phyloP scores from a whole-genome alignment of 148 eudicot species.

The Cornus florida region DNA sequence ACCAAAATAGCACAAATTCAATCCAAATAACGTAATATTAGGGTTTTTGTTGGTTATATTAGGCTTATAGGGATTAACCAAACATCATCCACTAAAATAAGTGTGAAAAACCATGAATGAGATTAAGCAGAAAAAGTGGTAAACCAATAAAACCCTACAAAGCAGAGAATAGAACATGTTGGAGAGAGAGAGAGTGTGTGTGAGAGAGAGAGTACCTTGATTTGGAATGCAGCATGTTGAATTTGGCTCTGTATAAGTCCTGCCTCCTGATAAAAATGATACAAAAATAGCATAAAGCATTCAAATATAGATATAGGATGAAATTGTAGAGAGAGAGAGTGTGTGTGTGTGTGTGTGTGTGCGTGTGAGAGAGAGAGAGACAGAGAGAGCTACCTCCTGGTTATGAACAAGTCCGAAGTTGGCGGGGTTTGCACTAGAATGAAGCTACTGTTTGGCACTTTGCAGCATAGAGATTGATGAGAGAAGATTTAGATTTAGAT shows the following conservation, averaged over 20 bases:
- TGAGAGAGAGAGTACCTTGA: slow-evolving; percentile 25
- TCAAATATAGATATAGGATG: background rate
- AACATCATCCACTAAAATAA: background rate
- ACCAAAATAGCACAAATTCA: slow-evolving; percentile 9
- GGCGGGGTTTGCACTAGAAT: slow-evolving; percentile 24
- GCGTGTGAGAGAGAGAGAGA: background rate
- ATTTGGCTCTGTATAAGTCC: slow-evolving; percentile 7
- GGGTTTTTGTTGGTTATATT: background rate
- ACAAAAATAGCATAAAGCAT: background rate
- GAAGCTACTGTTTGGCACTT: background rate
- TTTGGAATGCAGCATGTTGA: slow-evolving; percentile 40
- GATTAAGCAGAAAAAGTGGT: too few species aligned
- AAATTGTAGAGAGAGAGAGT: background rate
- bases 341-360: background rate
- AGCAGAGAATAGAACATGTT: too few species aligned
- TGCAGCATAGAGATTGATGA: background rate
- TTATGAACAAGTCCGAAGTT: slow-evolving; percentile 27
- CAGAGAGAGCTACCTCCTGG: background rate
- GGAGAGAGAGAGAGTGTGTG: too few species aligned
- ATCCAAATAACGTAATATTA: background rate
- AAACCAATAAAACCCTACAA: slow-evolving; percentile 6
- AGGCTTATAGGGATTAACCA: background rate
- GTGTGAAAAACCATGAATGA: slow-evolving; percentile 1
- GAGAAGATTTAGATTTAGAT: background rate
- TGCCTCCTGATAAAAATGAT: slow-evolving; percentile 22